These are phyloP conservation scores for Ogataea nitratoaversa DNA, from an alignment of 805 yeast genomes.

Conservation along the genomic window DNA sequence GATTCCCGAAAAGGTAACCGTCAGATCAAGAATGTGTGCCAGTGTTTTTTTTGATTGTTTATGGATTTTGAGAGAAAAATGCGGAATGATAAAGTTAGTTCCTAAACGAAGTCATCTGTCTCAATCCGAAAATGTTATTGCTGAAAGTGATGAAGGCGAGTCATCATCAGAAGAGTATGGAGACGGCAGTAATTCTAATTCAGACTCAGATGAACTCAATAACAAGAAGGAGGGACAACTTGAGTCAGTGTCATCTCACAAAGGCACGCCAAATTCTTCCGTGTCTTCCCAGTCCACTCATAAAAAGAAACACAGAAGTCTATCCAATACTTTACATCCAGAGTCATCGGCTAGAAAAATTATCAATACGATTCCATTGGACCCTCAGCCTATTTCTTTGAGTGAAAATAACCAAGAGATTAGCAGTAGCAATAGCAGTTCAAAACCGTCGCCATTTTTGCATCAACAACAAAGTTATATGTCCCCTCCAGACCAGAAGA, in stretches of 20 bases:
- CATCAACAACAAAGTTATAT: conserved; percentile 8
- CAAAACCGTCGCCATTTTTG: conserved; percentile 18
- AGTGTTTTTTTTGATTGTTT: conserved; percentile 89
- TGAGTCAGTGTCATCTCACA: conserved; percentile 4
- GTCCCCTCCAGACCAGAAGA: conserved; percentile 15
- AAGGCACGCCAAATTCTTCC: conserved; percentile 20
- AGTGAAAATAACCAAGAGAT: conserved; percentile 23
- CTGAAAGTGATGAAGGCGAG: conserved; percentile 28
- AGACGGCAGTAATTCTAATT: conserved; percentile 11
- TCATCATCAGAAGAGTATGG: conserved; percentile 15
- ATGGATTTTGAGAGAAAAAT: conserved; percentile 78
- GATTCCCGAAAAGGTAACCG: conserved; percentile 44
- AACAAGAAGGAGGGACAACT: conserved; percentile 21
- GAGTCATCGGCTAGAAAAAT: conserved; percentile 71
- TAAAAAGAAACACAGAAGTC: conserved; percentile 40
- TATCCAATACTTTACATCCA: conserved; percentile 56
- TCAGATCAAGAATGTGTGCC: conserved; percentile 85
- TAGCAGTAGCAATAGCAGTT: conserved; percentile 15
- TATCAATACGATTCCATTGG: conserved; percentile 74
- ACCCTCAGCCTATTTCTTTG: conserved; percentile 68
- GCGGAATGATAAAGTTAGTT: conserved; percentile 73
- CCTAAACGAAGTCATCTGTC: conserved; percentile 23
- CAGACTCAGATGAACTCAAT: conserved; percentile 24
- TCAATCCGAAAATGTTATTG: conserved; percentile 23
- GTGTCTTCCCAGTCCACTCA: conserved; percentile 16